A percentile compares a stretch with the other conserved stretches of the same genome.
Conservation (phyloP, 441 rosid genomes). For the Jatropha multifida region DNA sequence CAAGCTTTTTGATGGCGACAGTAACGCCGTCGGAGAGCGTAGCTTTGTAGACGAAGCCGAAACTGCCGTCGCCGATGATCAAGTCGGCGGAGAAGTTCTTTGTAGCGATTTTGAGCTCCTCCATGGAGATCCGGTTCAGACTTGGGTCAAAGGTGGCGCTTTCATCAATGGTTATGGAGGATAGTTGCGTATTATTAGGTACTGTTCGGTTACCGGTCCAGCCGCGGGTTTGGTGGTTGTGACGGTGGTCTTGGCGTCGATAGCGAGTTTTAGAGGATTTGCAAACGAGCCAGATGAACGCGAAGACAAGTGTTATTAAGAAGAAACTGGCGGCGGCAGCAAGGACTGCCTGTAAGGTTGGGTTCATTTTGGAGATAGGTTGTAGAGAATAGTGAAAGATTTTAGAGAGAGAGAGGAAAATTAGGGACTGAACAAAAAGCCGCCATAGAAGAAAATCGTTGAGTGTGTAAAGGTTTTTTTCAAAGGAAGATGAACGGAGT, state of each 20-base stretch:
- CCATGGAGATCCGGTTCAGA: conserved; percentile 60
- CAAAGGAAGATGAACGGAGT: conserved; percentile 6
- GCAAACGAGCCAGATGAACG: conserved; percentile 35
- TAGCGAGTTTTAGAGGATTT: conserved; percentile 18
- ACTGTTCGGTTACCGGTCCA: conserved; percentile 21
- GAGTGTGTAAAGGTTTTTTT: neutral
- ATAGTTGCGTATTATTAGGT: conserved; percentile 16
- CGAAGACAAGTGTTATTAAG: conserved; percentile 32
- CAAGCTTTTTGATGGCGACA: conserved; percentile 81
- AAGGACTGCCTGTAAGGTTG: conserved; percentile 15
- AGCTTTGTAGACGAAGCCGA: conserved; percentile 78
- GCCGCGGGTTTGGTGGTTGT: conserved; percentile 21
- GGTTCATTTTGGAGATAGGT: conserved; percentile 19
- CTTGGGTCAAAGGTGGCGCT: conserved; percentile 62
- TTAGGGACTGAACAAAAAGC: conserved; percentile 20
- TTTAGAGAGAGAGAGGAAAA: neutral
- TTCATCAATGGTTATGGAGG: conserved; percentile 29
- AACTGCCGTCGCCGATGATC: conserved; percentile 88
- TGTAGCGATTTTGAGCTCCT: conserved; percentile 60
- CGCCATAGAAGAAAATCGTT: conserved; percentile 21
- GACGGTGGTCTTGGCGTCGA: neutral
- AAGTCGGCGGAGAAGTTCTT: conserved; percentile 63
- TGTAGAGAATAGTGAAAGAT: neutral
- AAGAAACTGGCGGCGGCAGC: conserved; percentile 40
- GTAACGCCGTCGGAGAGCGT: conserved; percentile 49